Evolutionary conservation across 495 filamentous ascomycete genomes (phyloP), one percentile per base, ranked within the genome.

Genomic region (Lepraria neglecta): DNA sequence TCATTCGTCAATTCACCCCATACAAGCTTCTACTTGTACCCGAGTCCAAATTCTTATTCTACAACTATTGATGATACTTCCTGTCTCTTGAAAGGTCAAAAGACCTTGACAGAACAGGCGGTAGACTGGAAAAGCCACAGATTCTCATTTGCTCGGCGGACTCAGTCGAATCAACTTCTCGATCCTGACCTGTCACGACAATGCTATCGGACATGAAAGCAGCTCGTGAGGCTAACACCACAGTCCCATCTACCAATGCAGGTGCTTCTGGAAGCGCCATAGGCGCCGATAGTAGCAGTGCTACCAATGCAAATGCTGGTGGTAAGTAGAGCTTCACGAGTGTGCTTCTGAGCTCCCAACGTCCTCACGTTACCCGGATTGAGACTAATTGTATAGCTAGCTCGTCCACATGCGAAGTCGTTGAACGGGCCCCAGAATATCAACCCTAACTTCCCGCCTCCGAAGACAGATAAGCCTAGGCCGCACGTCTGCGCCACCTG

Each of bases 401-500:
- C 55, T 58, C 65, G 60, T 15, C 47, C 60, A 28, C 65, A 69
- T 50, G 56, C 67, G 35, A 69, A 63, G 19, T 61, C 67, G 5
- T 30, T 69, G 40, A 64, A 56, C 24, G 33, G 24, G 30, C 52
- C 47, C 9, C 65, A 51, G 33, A 60, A 64, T 27, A 52, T 31
- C 48, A 65, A 57, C 59, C 66, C 66, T 64, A 77, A 74, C 63
- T 83, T 85, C 66, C 88, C 90, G 57, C 85, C 89, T 21, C 87
- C 91, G 38, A 97, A 97, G 75, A 95, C 91, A 60, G 95, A 99
- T 78, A 99, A 97, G 77, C 94, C 94, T 40, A 81, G 94, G 54
- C 94, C 94, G 56, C 94, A 99, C 74, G 85, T 95, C 58, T 99
- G 94, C 75, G 86, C 82, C 30, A 99, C 95, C 35, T 99, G 94